Evolutionary conservation across 2,329 filamentous ascomycete genomes (phyloP).

Genomic region (Penicillium sp.): DNA sequence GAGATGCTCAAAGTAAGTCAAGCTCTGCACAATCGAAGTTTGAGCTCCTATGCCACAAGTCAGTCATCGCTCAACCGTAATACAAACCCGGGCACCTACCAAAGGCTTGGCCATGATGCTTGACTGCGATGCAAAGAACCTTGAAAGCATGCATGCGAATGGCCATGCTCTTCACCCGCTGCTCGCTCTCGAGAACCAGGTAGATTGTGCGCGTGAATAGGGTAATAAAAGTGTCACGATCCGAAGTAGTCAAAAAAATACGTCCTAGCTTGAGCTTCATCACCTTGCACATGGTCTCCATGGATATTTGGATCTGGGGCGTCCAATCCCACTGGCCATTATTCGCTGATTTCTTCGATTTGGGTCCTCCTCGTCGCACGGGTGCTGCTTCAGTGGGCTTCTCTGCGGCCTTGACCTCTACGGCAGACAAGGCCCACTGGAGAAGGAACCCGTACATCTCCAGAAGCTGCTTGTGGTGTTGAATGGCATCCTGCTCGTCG

Average conservation of each 20-base stretch:
- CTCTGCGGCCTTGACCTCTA: constrained; percentile 89
- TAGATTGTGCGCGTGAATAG: constrained; percentile 92
- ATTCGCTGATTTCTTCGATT: constrained; percentile 69
- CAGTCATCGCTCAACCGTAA: constrained; percentile 12
- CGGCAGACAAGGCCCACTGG: constrained; percentile 92
- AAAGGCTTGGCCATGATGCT: constrained; percentile 96
- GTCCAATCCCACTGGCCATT: constrained; percentile 87
- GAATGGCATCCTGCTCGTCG: constrained; percentile 83
- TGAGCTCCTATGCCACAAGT: constrained; percentile 67
- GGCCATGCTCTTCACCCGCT: constrained; percentile 79
- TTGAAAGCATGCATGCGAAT: constrained; percentile 98
- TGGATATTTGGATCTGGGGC: constrained; percentile 77
- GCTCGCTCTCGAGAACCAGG: constrained; percentile 89
- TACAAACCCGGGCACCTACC: constrained; percentile 54
- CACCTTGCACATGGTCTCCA: constrained; percentile 95
- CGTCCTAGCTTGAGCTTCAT: constrained; percentile 87
- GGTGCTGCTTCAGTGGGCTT: constrained; percentile 72
- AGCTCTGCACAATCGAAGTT: constrained; percentile 94
- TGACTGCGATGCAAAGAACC: constrained; percentile 91
- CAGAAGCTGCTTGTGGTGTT: constrained; percentile 84
- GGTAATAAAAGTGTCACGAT: constrained; percentile 90
- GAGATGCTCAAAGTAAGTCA: constrained; percentile 98
- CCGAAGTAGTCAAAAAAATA: constrained; percentile 93
- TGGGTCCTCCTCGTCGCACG: constrained; percentile 71
- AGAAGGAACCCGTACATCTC: constrained; percentile 93